These are phyloP conservation scores for Starmerella bacillaris DNA, from an alignment of 805 yeast genomes.

Conservation along the genomic window DNA sequence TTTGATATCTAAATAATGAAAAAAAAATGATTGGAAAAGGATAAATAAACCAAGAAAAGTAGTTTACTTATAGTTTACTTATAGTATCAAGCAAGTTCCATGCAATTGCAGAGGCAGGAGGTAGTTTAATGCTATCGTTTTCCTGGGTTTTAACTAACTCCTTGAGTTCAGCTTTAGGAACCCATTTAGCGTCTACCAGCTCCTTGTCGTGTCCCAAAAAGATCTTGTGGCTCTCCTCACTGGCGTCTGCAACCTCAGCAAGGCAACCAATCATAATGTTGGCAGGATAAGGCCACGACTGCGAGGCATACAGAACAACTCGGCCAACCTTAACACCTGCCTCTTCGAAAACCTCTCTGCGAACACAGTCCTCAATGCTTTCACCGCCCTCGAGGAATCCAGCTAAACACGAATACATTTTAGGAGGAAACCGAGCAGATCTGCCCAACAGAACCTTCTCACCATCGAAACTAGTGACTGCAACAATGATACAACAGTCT, in stretches of 20 bases:
- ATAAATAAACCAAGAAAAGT: too few species aligned
- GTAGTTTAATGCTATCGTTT: constrained; percentile 15
- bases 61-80: constrained; percentile 2
- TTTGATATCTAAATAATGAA: too few species aligned
- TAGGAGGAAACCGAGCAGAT: constrained; percentile 39
- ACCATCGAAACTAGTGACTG: constrained; percentile 45
- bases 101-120: constrained; percentile 24
- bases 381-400: constrained; percentile 96
- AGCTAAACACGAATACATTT: constrained; percentile 71
- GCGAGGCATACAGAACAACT: constrained; percentile 51
- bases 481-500: constrained; percentile 74
- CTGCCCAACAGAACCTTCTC: constrained; percentile 54
- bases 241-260: constrained; percentile 54
- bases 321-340: constrained; percentile 55
- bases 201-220: constrained; percentile 72
- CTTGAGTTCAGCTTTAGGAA: constrained; percentile 31
- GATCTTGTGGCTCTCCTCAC: constrained; percentile 25
- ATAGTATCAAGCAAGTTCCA: constrained; percentile 19
- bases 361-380: constrained; percentile 70
- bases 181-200: constrained; percentile 73
- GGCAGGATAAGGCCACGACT: constrained; percentile 97
- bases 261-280: constrained; percentile 86
- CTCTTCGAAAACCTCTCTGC: constrained; percentile 89
- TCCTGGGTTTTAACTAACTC: neutral
- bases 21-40: too few species aligned